These are phyloP conservation scores for Torulaspora delbrueckii DNA, from an alignment of 805 yeast species.

Conservation along the genomic window DNA sequence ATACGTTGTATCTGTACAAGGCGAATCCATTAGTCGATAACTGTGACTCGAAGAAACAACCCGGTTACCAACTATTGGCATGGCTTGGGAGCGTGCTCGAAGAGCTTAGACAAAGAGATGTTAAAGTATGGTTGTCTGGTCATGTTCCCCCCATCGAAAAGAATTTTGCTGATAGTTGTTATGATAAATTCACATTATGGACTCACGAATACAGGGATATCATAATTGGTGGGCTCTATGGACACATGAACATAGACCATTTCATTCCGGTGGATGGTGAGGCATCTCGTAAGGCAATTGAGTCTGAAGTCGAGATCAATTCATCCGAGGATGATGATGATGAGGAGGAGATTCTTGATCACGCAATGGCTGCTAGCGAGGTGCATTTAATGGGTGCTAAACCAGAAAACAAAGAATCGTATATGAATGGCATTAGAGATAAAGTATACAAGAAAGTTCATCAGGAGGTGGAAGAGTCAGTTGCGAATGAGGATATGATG, in stretches of 20 bases:
- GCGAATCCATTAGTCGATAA: slow-evolving; percentile 78
- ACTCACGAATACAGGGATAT: slow-evolving; percentile 77
- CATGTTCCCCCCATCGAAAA: slow-evolving; percentile 86
- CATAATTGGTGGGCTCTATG: slow-evolving; percentile 76
- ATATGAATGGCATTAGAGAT: slow-evolving; percentile 55
- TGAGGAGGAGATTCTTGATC: slow-evolving; percentile 28
- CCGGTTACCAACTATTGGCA: slow-evolving; percentile 70
- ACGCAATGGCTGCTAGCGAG: slow-evolving; percentile 36
- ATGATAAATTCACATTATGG: slow-evolving; percentile 75
- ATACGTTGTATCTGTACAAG: slow-evolving; percentile 69
- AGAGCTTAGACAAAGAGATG: slow-evolving; percentile 64
- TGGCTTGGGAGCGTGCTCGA: slow-evolving; percentile 75
- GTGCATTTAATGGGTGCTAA: slow-evolving; percentile 52
- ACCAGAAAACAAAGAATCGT: slow-evolving; percentile 61
- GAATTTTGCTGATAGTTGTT: slow-evolving; percentile 69
- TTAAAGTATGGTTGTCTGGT: slow-evolving; percentile 85
- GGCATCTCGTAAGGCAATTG: slow-evolving; percentile 51
- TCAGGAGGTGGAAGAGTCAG: slow-evolving; percentile 20
- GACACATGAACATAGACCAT: slow-evolving; percentile 89
- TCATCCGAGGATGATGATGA: slow-evolving; percentile 16
- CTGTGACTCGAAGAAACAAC: slow-evolving; percentile 66
- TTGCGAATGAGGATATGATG: slow-evolving; percentile 12
- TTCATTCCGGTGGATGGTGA: slow-evolving; percentile 71
- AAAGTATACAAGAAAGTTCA: slow-evolving; percentile 47
- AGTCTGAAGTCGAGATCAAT: slow-evolving; percentile 10